Evolutionary conservation across 2,329 filamentous ascomycete genomes (phyloP), one percentile per base, ranked within the genome.

Genomic region (Atkinsonella hypoxylon): DNA sequence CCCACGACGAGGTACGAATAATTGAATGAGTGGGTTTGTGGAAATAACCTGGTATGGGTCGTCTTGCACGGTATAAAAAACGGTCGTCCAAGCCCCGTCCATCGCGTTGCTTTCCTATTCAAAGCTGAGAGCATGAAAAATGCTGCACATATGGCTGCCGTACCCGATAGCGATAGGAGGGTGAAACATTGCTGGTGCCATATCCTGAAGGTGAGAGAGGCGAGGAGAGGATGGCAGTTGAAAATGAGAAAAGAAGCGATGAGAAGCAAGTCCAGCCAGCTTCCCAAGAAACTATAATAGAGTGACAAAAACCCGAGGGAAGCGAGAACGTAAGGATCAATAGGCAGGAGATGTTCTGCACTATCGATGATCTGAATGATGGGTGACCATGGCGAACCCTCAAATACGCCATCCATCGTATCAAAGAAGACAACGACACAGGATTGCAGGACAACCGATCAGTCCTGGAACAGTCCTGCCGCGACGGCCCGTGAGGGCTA

Each of bases 1-100:
- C 85, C 84, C 26, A 82, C 79, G 44, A 82, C 71, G 1, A 89
- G 74, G 62, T 89, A 88, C 0, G 82, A 81, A 61, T 88, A 87
- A 1, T 70, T 70, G 59, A 90, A 89, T 0, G 74, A 74, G 61
- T 89, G 82, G 52, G 75, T 78, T 59, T 79, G 74, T 0, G 85
- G 85, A 51, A 83, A 81, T n/a, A 84, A 62, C 17, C 85, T 73
- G 4, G 76, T 70, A 62, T 89, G 85, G 2, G 75, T 81, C 13
- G 81, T 87, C 43, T 69, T 71, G 58, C 80, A 81, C 8, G 83
- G 82, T 41, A 89, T 78, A 12, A 89, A 66, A 51, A 80, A 65
- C 3, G 78, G 74, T n/a, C 50, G 51, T 36, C 51, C 51, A 13
- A 45, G 46, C 15, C 56, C 53, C 7, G 48, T 39, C 54, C 51